Conservation (phyloP, 176 grass and related monocot species). For the Saccharum officinarum region DNA sequence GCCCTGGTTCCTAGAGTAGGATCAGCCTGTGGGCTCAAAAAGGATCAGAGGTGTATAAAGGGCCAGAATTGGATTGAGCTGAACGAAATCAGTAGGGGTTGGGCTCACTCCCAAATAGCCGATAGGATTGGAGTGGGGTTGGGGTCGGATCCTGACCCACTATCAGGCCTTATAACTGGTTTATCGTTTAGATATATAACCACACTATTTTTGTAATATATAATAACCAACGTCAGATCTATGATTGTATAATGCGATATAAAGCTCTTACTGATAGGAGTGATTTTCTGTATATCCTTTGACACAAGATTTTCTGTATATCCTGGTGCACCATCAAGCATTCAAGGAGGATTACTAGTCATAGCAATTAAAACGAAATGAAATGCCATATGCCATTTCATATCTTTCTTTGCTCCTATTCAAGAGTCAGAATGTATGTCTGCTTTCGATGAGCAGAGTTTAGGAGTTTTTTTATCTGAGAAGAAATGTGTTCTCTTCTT, state of each 20-base stretch:
- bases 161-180: neutral
- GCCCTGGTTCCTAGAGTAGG: neutral
- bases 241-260: neutral
- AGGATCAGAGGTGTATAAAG: neutral
- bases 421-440: neutral
- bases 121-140: too few relatives aligned
- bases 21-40: neutral
- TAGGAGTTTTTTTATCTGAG: neutral
- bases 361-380: neutral
- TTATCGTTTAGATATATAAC: neutral
- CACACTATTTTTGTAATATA: neutral
- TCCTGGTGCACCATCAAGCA: neutral
- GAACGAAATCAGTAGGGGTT: neutral
- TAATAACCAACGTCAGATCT: neutral
- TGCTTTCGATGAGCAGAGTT: constrained; percentile 8
- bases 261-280: neutral
- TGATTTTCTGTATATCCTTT: neutral
- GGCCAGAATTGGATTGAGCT: neutral
- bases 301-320: neutral
- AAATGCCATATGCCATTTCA: neutral
- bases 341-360: neutral
- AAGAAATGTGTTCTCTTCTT: constrained; percentile 10
- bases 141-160: too few relatives aligned
- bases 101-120: neutral
- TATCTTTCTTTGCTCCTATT: constrained; percentile 10